Evolutionary conservation across 306 rosid species (phyloP).

Genomic region (Quercus glauca): DNA sequence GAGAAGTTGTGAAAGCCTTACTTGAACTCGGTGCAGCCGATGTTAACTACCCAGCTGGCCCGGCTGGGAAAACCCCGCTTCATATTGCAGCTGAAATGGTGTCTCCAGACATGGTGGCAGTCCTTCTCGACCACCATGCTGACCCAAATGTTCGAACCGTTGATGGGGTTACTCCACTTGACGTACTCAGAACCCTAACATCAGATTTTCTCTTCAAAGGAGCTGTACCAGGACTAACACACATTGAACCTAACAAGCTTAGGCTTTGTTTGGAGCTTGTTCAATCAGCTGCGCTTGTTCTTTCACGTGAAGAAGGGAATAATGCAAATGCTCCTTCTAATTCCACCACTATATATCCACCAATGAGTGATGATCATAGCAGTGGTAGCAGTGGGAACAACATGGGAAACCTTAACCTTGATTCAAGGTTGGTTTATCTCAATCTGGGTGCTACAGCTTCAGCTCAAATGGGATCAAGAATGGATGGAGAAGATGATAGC

Average conservation of each 20-base stretch:
- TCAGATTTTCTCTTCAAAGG: slow-evolving; percentile 98
- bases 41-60: slow-evolving; percentile 80
- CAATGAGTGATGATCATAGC: slow-evolving; percentile 60
- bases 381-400: slow-evolving; percentile 42
- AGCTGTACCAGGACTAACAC: slow-evolving; percentile 90
- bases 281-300: slow-evolving; percentile 90
- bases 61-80: slow-evolving; percentile 74
- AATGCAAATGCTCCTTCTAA: slow-evolving; percentile 42
- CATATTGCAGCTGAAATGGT: slow-evolving; percentile 92
- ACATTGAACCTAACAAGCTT: slow-evolving; percentile 90
- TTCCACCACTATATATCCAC: slow-evolving; percentile 56
- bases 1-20: slow-evolving; percentile 90
- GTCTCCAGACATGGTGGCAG: slow-evolving; percentile 97
- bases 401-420: slow-evolving; percentile 57
- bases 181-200: slow-evolving; percentile 95
- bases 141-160: slow-evolving; percentile 89
- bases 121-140: slow-evolving; percentile 95
- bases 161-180: slow-evolving; percentile 75
- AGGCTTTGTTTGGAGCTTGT: slow-evolving; percentile 90
- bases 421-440: slow-evolving; percentile 84
- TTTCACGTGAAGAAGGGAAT: slow-evolving; percentile 84
- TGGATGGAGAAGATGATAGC: slow-evolving; percentile 49
- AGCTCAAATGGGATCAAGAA: slow-evolving; percentile 49
- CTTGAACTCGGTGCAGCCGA: slow-evolving; percentile 93
- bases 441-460: slow-evolving; percentile 70